Base-by-base conservation (phyloP, 257 asterid species). In the Nicotiana tomentosiformis region DNA sequence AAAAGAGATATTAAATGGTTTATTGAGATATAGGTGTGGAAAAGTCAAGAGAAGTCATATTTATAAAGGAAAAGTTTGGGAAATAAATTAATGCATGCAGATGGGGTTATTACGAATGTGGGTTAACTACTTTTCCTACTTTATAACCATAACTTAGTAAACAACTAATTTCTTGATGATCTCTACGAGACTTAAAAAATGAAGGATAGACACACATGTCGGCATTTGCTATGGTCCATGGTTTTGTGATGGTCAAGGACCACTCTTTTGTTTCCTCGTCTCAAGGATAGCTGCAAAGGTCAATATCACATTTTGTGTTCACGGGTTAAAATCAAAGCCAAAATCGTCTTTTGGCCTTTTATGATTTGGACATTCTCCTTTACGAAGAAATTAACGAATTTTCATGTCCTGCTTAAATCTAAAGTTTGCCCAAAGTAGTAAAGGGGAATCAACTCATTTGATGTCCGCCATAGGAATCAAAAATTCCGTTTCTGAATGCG, bases 51-150 rank as follows among this genome's bases (percentile, higher is more conserved):
- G 29, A 43, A 10, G 56, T 29, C 10, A 70, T 33, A 83, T 83
- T 76, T 81, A 77, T 88, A 85, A 46, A 86, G 16, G 53, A 77
- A 72, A 77, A 46, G 16, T 8, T 66, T 68, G 30, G 32, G 17
- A 23, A 16, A 4, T 37, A 37, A 29, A 65, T 77, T 82, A 62
- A 77, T 55, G 84, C 0, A 4, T 69, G 62, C 74, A 74, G 68
- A 30, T 8, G 26, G 20, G 77, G 89, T 85, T 81, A 84, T 69
- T 10, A 56, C 5, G n/a, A 72, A 69, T 86, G 70, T 85, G 72
- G 91, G 81, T 87, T 83, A 89, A 87, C 90, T 81, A 90, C 89
- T 82, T 86, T 84, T 78, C 80, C 83, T 82, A 74, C 82, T 80
- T 26, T 61, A 81, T 14, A 77, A 62, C n/a, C 18, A 51, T 35